phyloP scores from a whole-genome alignment of 805 yeast genomes.

The Kazachstania kunashirensis region DNA sequence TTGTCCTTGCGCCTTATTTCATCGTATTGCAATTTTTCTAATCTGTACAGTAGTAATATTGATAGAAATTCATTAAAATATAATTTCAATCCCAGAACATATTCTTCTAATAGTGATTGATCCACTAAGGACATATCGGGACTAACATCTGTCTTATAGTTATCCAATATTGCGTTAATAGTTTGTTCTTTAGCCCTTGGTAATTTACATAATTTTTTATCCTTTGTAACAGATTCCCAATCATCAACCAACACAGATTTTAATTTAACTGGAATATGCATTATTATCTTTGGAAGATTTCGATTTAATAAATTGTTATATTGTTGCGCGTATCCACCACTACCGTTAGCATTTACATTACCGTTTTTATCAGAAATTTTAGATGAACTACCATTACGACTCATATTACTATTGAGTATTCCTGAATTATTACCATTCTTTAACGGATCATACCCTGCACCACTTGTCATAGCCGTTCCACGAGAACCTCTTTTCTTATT shows the following conservation, averaged over 20 bases:
- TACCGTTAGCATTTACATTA: neutral
- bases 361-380: neutral
- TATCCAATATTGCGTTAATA: slow-evolving; percentile 43
- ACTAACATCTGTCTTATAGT: slow-evolving; percentile 33
- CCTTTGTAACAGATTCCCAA: slow-evolving; percentile 86
- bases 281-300: slow-evolving; percentile 32
- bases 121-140: slow-evolving; percentile 8
- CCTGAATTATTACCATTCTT: neutral
- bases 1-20: slow-evolving; percentile 6
- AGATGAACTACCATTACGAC: neutral
- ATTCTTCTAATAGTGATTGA: slow-evolving; percentile 52
- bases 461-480: neutral
- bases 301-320: slow-evolving; percentile 1
- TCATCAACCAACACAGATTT: slow-evolving; percentile 76
- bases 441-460: too few species aligned
- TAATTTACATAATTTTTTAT: slow-evolving; percentile 55
- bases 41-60: slow-evolving; percentile 21
- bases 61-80: slow-evolving; percentile 64
- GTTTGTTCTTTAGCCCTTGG: slow-evolving; percentile 43
- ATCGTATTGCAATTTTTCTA: slow-evolving; percentile 25
- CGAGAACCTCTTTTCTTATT: neutral
- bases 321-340: neutral
- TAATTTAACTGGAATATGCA: slow-evolving; percentile 54
- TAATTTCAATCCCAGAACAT: slow-evolving; percentile 54
- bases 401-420: neutral